Base-by-base conservation (phyloP, 192 early-diverging fungal genomes). In the Phycomyces nitens region DNA sequence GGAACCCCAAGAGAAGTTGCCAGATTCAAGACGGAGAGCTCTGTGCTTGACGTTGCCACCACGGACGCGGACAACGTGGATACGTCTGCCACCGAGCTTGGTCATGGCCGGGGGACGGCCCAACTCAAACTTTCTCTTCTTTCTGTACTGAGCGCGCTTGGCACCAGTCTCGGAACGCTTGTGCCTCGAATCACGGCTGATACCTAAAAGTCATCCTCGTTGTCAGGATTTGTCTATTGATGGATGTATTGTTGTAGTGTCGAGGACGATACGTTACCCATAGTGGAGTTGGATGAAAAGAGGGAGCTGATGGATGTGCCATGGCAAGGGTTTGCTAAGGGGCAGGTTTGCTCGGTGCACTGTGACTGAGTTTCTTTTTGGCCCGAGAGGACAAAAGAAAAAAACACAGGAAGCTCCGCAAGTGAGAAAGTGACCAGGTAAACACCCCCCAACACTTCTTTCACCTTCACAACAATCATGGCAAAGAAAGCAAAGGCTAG, bases 111-210 rank as follows among this genome's bases (percentile, higher is more conserved):
- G 76, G 87, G 98, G 97, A 81, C 97, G 93, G 79, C 95, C 97
- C 73, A 97, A 86, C 84, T 99, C 97, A 87, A 99, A 99, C 92
- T 99, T 99, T 90, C 97, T 94, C 93, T 99, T 99, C 94, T 99
- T 99, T 88, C 97, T 92, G 90, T 95, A 96, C 76, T 96, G 93
- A 78, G 95, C 94, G 80, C 97, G 90, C 88, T 95, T 96, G 84
- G 96, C 97, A 85, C 97, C 95, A 43, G 97, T 95, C 82, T 88
- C 89, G 67, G 85, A 84, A 68, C 95, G 93, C 89, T 99, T 99
- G 86, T 99, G 97, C 82, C 97, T 94, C 77, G 91, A 94, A 88
- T 98, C 96, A 85, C 97, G 86, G 85, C 89, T 92, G 86, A 99
- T 97, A 97, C 95, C 95, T 95, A 47, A 34, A 34, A 34, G 29